Base-by-base conservation (phyloP, 2,329 filamentous ascomycete species). In the Diaporthe batatas region DNA sequence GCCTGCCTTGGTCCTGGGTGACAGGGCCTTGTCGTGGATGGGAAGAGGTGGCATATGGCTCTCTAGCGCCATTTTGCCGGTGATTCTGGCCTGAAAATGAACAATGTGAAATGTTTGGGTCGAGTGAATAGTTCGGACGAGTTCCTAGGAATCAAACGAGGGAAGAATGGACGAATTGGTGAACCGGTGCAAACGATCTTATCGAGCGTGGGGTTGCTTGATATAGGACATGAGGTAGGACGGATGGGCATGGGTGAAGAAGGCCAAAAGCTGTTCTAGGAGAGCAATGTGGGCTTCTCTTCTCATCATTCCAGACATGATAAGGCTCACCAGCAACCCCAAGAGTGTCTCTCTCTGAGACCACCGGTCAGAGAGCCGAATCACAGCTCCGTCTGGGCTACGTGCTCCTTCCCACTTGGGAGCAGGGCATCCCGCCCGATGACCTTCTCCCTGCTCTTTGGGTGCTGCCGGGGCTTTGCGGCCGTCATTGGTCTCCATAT, bases 21-120 rank as follows among this genome's bases (percentile, higher is more conserved):
- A 62, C 44, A 75, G 49, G 14, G 65, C 62, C 69, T 73, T 75
- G 64, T 74, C 73, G 16, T 73, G 71, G 44, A 49, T 57, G 2
- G 51, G 23, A 53, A 73, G 21, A 32, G 47, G 44, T 47, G 70
- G 70, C 59, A 73, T 73, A 34, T 72, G 64, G 57, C 67, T 73
- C 29, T 62, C 59, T 23, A 72, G 47, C 25, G 53, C 58, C 73
- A 74, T 74, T n/a, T 59, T 68, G 67, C 12, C 23, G 51, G 51
- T 54, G 69, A 18, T 11, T n/a, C 55, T 34, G 39, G 53, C 29
- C 23, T n/a, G 4, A 11, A 36, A 16, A 25, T 39, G n/a, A n/a
- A 62, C 49, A 12, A 12, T 12, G n/a, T 23, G 29, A 3, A 25
- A 49, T 42, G 25, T 55, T n/a, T 32, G 36, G 42, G 21, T 6